Conservation (phyloP, 176 grass and related monocot genomes). For the Avena insularis region DNA sequence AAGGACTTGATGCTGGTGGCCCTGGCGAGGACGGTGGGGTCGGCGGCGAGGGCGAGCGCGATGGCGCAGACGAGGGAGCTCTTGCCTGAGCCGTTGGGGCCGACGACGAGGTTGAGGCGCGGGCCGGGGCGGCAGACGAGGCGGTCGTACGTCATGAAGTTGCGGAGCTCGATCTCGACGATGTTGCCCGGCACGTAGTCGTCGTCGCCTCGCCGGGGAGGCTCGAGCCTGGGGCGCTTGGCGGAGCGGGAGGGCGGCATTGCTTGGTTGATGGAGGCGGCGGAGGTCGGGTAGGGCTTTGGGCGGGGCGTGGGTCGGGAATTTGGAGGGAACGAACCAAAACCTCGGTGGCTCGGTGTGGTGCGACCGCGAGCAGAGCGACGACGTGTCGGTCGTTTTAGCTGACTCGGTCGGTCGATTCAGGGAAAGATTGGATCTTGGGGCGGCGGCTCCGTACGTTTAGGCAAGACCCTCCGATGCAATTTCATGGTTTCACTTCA, state of each 20-base stretch:
- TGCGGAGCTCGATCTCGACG: constrained; percentile 86
- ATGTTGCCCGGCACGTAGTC: constrained; percentile 93
- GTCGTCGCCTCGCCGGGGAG: constrained; percentile 65
- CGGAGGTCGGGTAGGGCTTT: neutral
- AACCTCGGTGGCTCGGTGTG: neutral
- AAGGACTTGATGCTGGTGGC: constrained; percentile 72
- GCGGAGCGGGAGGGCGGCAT: constrained; percentile 60
- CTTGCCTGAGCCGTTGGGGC: constrained; percentile 92
- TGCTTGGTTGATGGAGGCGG: constrained; percentile 44
- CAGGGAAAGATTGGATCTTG: no score
- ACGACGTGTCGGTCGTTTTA: no score
- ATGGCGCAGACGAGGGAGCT: constrained; percentile 93
- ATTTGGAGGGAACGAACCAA: constrained; percentile 3
- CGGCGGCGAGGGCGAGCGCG: constrained; percentile 72
- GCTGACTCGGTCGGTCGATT: no score
- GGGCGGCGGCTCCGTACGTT: no score
- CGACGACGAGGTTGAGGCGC: constrained; percentile 87
- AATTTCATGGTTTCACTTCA: no score
- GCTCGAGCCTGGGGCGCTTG: constrained; percentile 56
- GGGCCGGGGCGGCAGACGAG: constrained; percentile 75
- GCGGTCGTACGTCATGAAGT: constrained; percentile 93
- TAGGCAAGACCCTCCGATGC: no score
- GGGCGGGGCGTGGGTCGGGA: neutral
- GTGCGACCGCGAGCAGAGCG: neutral
- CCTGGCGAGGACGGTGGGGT: constrained; percentile 79